Evolutionary conservation across 352 stramenopile species (phyloP).

Genomic region (Elongisporangium prolatum): DNA sequence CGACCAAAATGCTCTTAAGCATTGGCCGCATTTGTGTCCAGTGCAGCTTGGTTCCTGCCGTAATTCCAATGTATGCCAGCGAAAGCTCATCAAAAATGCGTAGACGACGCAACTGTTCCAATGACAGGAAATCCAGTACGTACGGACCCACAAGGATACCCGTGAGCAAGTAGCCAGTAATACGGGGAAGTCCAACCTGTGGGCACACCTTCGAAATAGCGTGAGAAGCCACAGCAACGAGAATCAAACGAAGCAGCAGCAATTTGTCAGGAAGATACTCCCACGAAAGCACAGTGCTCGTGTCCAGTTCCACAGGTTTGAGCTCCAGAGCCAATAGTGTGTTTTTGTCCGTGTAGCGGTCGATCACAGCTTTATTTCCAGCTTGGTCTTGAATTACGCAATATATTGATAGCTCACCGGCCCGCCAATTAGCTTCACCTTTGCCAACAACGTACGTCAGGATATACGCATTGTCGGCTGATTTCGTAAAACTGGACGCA

Average conservation of each 20-base stretch:
- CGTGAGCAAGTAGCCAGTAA: conserved; percentile 64
- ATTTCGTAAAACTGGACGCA: conserved; percentile 40
- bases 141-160: conserved; percentile 64
- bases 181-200: conserved; percentile 49
- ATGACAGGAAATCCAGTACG: conserved; percentile 47
- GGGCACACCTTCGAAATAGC: conserved; percentile 57
- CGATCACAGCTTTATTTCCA: conserved; percentile 44
- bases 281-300: conserved; percentile 37
- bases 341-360: conserved; percentile 61
- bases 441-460: conserved; percentile 61
- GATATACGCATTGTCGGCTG: conserved; percentile 36
- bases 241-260: conserved; percentile 47
- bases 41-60: conserved; percentile 57
- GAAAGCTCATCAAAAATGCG: conserved; percentile 63
- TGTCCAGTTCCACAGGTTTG: conserved; percentile 52
- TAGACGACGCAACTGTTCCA: conserved; percentile 36
- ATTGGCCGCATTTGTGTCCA: conserved; percentile 61
- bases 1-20: conserved; percentile 42
- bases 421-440: conserved; percentile 46
- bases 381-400: conserved; percentile 46
- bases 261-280: conserved; percentile 50
- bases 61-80: conserved; percentile 62
- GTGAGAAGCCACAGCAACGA: conserved; percentile 57
- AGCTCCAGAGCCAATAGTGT: conserved; percentile 57
- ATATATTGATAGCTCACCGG: conserved; percentile 43